Evolutionary conservation across 2,329 filamentous ascomycete species (phyloP), one percentile per base, ranked within the genome.

Genomic region (Leptosphaerulina australis): DNA sequence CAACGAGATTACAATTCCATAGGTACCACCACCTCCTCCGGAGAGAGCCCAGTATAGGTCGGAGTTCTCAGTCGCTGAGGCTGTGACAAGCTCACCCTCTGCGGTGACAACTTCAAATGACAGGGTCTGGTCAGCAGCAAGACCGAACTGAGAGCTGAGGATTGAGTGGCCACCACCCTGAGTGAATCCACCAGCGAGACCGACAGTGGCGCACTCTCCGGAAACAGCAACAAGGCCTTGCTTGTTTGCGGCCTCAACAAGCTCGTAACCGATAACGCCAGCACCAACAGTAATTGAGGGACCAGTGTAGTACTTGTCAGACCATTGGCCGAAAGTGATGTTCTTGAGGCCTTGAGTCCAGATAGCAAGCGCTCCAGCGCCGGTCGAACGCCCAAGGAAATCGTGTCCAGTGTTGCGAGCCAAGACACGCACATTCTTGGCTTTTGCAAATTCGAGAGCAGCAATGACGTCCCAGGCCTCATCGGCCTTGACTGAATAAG

Each of bases 11-110:
- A 68, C 66, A 12, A 71, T 58, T 9, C 58, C 71, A 41, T 63
- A 73, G 0, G 64, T 68, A 12, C 67, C 63, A 12, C 65, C 67
- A 3, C 63, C 64, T 2, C 70, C 68, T 21, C 68, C 71, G 12
- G 52, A 58, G 2, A 74, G 53, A 7, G 71, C 71, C 71, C 70
- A 74, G 57, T 70, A 73, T 2, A 72, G 62, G 30, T 73, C 70
- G 2, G 57, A 20, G 46, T 72, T 68, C 18, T 66, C 26, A 4
- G 56, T 59, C 11, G 62, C 39, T 4, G 68, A 62, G 2, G 69
- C 69, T 17, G 50, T 67, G n/a, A 69, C 39, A 4, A 63, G 36
- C 12, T 58, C 43, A 11, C 71, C 71, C 11, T 64, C 55, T 33
- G 67, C 62, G 3, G 67, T 71, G 7, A 72, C 62, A 6, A 73